These are phyloP conservation scores for Geosmithia morbida DNA, from an alignment of 2,329 filamentous ascomycete species.

Conservation along the genomic window DNA sequence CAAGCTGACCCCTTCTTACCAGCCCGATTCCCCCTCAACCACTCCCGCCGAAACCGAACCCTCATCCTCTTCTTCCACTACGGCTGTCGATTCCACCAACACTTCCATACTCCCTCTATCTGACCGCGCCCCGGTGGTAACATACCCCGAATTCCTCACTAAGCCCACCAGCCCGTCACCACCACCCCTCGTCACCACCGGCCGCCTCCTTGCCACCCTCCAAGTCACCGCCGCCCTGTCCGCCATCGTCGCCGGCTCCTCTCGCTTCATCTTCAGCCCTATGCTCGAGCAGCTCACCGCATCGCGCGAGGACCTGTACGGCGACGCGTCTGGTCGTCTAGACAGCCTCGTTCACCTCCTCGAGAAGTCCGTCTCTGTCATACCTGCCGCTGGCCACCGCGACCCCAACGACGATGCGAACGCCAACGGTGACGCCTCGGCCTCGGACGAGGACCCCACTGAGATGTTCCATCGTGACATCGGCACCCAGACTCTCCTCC, in stretches of 20 bases:
- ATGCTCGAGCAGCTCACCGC: slow-evolving; percentile 39
- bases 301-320: slow-evolving; percentile 37
- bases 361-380: slow-evolving; percentile 43
- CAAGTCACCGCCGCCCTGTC: slow-evolving; percentile 43
- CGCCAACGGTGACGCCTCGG: slow-evolving; percentile 27
- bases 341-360: slow-evolving; percentile 32
- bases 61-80: slow-evolving; percentile 12
- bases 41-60: too few species aligned
- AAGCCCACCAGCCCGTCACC: slow-evolving; percentile 42
- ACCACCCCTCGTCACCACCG: slow-evolving; percentile 47
- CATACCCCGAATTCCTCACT: slow-evolving; percentile 55
- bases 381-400: slow-evolving; percentile 24
- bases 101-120: slow-evolving; percentile 6
- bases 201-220: slow-evolving; percentile 42
- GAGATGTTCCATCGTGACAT: slow-evolving; percentile 74
- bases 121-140: slow-evolving; percentile 48
- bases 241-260: slow-evolving; percentile 55
- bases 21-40: slow-evolving; percentile 3
- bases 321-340: slow-evolving; percentile 29
- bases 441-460: slow-evolving; percentile 37
- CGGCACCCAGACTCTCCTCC: slow-evolving; percentile 56
- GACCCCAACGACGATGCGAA: slow-evolving; percentile 8
- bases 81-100: slow-evolving; percentile 5
- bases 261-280: slow-evolving; percentile 52
- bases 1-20: slow-evolving; percentile 1